Percentiles rank a stretch among this genome's conserved stretches.
Conservation (phyloP, 2,329 filamentous ascomycete species). For the Penicillium frequentans region DNA sequence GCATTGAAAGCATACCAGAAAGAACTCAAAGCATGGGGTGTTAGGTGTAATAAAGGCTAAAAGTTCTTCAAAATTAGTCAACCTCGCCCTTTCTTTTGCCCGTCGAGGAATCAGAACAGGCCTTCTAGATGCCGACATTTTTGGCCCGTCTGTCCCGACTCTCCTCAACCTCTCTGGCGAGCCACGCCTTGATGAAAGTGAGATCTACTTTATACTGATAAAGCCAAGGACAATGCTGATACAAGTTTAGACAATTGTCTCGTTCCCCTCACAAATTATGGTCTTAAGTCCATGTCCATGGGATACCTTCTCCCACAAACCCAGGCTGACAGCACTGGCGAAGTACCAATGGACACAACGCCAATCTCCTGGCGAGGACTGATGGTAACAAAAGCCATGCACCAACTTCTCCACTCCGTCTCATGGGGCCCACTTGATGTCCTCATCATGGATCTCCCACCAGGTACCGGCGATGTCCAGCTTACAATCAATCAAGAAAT, state of each 20-base stretch:
- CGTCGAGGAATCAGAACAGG: slow-evolving; percentile 77
- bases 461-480: slow-evolving; percentile 93
- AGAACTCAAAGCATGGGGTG: background rate
- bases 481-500: slow-evolving; percentile 96
- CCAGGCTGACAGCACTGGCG: slow-evolving; percentile 25
- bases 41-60: background rate
- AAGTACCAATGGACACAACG: slow-evolving; percentile 51
- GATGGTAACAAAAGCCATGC: slow-evolving; percentile 97
- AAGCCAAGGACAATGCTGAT: background rate
- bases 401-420: slow-evolving; percentile 92
- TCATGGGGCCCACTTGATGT: slow-evolving; percentile 90
- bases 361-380: slow-evolving; percentile 93
- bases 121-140: slow-evolving; percentile 94
- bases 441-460: slow-evolving; percentile 85
- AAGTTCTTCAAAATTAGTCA: slow-evolving; percentile 48
- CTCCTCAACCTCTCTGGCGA: slow-evolving; percentile 79
- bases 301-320: slow-evolving; percentile 71
- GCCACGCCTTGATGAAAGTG: slow-evolving; percentile 72
- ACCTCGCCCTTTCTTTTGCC: slow-evolving; percentile 84
- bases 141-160: slow-evolving; percentile 91
- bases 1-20: background rate
- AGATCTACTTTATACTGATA: slow-evolving; percentile 31
- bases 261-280: slow-evolving; percentile 87
- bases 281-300: slow-evolving; percentile 98
- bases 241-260: slow-evolving; percentile 55